Percentiles rank a stretch among this genome's conserved stretches.
phyloP scores from a whole-genome alignment of 2,329 filamentous ascomycete genomes.

The Sporothrix globosa region DNA sequence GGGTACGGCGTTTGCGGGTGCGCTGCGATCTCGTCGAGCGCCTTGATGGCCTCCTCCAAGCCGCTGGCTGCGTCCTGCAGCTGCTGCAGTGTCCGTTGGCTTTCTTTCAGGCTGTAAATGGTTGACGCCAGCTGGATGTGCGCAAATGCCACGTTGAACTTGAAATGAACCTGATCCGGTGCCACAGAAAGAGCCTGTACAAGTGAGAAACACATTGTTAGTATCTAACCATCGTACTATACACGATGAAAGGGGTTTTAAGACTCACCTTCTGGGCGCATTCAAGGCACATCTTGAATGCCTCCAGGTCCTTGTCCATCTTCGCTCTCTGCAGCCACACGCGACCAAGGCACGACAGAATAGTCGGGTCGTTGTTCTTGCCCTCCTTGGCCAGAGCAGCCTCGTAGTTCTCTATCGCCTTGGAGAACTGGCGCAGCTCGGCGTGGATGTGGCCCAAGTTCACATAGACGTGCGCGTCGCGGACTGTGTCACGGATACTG shows the following conservation, averaged over 20 bases:
- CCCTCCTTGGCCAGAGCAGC: slow-evolving; percentile 77
- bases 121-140: slow-evolving; percentile 90
- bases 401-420: slow-evolving; percentile 95
- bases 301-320: slow-evolving; percentile 60
- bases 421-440: slow-evolving; percentile 85
- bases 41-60: slow-evolving; percentile 81
- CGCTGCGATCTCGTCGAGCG: slow-evolving; percentile 65
- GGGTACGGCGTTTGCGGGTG: slow-evolving; percentile 80
- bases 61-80: slow-evolving; percentile 76
- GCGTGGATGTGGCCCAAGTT: slow-evolving; percentile 93
- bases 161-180: slow-evolving; percentile 84
- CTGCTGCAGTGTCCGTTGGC: slow-evolving; percentile 75
- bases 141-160: slow-evolving; percentile 97
- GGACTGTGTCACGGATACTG: slow-evolving; percentile 86
- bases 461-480: slow-evolving; percentile 83
- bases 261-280: slow-evolving; percentile 64
- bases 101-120: slow-evolving; percentile 74
- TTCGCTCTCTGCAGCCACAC: slow-evolving; percentile 84
- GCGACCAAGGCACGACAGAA: slow-evolving; percentile 82
- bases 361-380: slow-evolving; percentile 71
- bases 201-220: neutral
- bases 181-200: slow-evolving; percentile 72
- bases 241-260: too few species aligned
- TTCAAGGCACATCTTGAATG: slow-evolving; percentile 60
- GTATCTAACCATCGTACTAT: neutral